A percentile compares a stretch with the other conserved stretches of the same genome.
These are phyloP conservation scores for Lenzites betulinus DNA, from an alignment of 768 basidiomycete species.

Conservation along the genomic window DNA sequence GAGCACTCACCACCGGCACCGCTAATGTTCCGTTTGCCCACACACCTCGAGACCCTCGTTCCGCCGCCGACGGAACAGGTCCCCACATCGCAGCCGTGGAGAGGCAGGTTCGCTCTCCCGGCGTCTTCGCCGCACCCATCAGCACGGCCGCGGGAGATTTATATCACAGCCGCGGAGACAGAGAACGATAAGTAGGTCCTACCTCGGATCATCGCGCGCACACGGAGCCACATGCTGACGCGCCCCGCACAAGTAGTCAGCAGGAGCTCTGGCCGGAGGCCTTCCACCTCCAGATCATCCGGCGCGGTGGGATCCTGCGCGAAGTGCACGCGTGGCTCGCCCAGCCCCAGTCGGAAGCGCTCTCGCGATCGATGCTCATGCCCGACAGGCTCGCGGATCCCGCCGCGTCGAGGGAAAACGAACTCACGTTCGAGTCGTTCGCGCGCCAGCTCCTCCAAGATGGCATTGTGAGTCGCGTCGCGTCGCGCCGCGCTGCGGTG, in stretches of 20 bases:
- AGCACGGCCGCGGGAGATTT: constrained; percentile 50
- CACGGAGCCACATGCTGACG: constrained; percentile 6
- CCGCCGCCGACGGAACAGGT: constrained; percentile 54
- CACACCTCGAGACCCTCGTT: constrained; percentile 59
- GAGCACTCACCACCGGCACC: constrained; percentile 12
- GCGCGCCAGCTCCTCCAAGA: constrained; percentile 53
- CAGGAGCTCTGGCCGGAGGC: constrained; percentile 56
- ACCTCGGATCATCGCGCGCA: not conserved
- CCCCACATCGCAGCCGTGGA: constrained; percentile 51
- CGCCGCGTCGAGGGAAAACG: constrained; percentile 50
- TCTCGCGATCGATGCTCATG: constrained; percentile 55
- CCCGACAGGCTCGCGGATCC: constrained; percentile 57
- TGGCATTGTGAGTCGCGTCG: constrained; percentile 46
- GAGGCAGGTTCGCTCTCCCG: constrained; percentile 54
- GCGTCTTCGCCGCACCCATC: constrained; percentile 47
- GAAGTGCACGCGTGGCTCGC: constrained; percentile 56
- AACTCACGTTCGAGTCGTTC: constrained; percentile 55
- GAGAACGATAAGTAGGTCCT: constrained; percentile 68
- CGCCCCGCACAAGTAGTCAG: constrained; percentile 37
- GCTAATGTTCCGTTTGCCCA: constrained; percentile 55
- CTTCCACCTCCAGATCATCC: constrained; percentile 45
- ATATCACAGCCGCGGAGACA: constrained; percentile 66
- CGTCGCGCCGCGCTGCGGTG: constrained; percentile 22
- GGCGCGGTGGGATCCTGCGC: constrained; percentile 42
- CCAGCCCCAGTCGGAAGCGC: constrained; percentile 39